Percentiles rank a stretch among this genome's conserved stretches.
Conservation (phyloP, 1,139 yeast genomes). For the Yamadazyma friedrichii region DNA sequence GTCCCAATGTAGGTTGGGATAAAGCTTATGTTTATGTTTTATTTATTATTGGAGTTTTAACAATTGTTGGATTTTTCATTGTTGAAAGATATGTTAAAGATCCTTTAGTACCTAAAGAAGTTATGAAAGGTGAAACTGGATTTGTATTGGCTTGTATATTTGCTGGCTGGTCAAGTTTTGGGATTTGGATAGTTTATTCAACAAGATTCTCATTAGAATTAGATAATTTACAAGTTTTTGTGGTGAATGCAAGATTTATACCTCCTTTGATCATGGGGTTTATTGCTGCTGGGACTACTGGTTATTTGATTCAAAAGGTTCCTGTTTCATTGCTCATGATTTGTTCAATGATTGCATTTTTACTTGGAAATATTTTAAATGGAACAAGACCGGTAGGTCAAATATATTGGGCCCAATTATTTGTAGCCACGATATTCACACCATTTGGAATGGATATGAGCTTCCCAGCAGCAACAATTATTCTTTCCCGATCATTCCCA, state of each 20-base stretch:
- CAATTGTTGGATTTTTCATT: constrained; percentile 32
- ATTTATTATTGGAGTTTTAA: constrained; percentile 46
- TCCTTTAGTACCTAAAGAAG: constrained; percentile 49
- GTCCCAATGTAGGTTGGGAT: constrained; percentile 60
- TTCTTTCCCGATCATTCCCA: constrained; percentile 52
- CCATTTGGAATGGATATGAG: constrained; percentile 67
- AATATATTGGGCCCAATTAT: constrained; percentile 33
- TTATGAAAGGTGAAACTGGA: constrained; percentile 40
- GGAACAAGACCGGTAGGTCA: constrained; percentile 15
- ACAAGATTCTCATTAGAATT: constrained; percentile 34
- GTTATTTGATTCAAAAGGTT: constrained; percentile 31
- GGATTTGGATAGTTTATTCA: constrained; percentile 53
- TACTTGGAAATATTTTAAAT: constrained; percentile 12
- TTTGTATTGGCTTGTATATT: constrained; percentile 49
- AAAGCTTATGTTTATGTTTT: constrained; percentile 48
- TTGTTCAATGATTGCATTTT: constrained; percentile 26
- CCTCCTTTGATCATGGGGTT: constrained; percentile 45
- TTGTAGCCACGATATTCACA: constrained; percentile 45
- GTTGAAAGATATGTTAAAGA: constrained; percentile 34
- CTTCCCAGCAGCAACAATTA: constrained; percentile 60
- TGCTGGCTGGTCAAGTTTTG: constrained; percentile 63
- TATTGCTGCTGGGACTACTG: constrained; percentile 46
- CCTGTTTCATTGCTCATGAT: constrained; percentile 46
- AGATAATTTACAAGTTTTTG: constrained; percentile 31
- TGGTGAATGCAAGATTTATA: constrained; percentile 36